These are phyloP conservation scores for Sequoia sempervirens DNA, from an alignment of 75 land plant species.

Conservation along the genomic window DNA sequence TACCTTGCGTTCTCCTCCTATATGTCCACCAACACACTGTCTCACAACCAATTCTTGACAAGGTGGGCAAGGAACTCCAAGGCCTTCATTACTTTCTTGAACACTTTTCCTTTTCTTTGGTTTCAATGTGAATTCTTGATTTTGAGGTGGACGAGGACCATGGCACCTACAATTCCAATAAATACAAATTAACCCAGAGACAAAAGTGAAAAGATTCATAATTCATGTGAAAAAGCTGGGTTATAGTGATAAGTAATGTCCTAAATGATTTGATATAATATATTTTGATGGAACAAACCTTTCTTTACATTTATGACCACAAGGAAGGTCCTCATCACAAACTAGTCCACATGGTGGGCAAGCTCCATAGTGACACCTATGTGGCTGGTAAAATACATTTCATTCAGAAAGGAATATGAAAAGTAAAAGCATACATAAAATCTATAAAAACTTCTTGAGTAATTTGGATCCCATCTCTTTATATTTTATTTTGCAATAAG, in stretches of 20 bases:
- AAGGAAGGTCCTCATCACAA: constrained; percentile 62
- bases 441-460: background rate
- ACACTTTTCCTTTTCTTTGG: constrained; percentile 68
- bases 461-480: background rate
- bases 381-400: constrained; percentile 58
- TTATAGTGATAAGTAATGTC: background rate
- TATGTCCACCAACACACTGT: constrained; percentile 80
- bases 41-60: constrained; percentile 76
- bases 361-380: constrained; percentile 96
- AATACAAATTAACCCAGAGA: constrained; percentile 6
- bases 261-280: constrained; percentile 3
- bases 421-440: background rate
- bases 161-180: constrained; percentile 59
- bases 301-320: constrained; percentile 83
- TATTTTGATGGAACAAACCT: constrained; percentile 39
- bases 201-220: background rate
- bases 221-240: background rate
- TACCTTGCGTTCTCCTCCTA: constrained; percentile 77
- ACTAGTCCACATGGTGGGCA: constrained; percentile 82
- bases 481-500: background rate
- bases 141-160: constrained; percentile 85
- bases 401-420: background rate
- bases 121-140: constrained; percentile 77
- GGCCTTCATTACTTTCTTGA: constrained; percentile 23
- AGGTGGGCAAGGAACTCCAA: constrained; percentile 86